Evolutionary conservation across 345 rosid genomes (phyloP), one percentile per base, ranked within the genome.

Genomic region (Hevea brasiliensis): DNA sequence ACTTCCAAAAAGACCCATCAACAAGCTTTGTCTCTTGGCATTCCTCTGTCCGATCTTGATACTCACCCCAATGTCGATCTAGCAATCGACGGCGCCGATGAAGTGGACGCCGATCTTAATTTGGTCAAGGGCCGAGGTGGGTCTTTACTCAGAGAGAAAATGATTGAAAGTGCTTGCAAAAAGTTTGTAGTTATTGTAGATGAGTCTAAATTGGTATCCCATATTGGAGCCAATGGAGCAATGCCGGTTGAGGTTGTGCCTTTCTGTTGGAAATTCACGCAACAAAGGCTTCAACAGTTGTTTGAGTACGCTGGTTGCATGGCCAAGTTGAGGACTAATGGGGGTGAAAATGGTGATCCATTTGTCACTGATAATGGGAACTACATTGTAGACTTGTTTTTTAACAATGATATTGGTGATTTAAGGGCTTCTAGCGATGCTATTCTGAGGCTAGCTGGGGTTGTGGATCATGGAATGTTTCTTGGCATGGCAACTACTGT

Each of bases 71-170:
- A 63, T 68, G 71, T 95, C 58, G 97, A 95, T 72, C 81, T 95
- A 72, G 94, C 97, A 7, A 95, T 95, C 59, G 99, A 95, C 80
- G 99, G 99, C 11, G 99, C 99, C 6, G 99, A 95, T 42, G 99
- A 95, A 85, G 97, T 95, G 20, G 99, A 92, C 79, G 85, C 90
- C 3, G 56, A 45, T 48, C 89, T 95, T 71, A 91, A 95, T 69
- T 81, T 95, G 51, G 99, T 91, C 8, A 95, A 95, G 68, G 99
- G 98, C 6, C 82, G 98, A 21, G 99, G 99, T 23, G 99, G 98
- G 75, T 92, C 99, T 1, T 75, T 95, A 51, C 82, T 95, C 0
- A 74, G 99, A 35, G 99, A 95, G 85, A 95, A 95, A 77, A 95
- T 95, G 98, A 87, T 95, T 53, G 98, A 92, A 73, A 88, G 94